Percentiles rank a stretch among this genome's conserved stretches.
phyloP scores from a whole-genome alignment of 2,329 filamentous ascomycete species.

The Paramyrothecium sp. region DNA sequence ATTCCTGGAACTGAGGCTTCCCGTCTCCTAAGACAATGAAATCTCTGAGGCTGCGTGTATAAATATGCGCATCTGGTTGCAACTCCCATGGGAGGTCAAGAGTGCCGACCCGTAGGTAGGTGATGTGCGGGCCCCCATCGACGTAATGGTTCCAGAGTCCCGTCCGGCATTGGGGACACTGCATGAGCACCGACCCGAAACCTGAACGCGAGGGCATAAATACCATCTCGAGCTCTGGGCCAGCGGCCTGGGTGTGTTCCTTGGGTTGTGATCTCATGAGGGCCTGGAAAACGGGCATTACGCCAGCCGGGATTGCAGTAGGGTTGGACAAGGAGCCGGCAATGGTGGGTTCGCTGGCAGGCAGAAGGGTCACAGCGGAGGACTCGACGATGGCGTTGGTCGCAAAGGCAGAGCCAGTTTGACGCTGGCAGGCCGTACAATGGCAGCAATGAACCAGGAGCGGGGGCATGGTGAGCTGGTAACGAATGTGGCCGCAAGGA shows the following conservation, averaged over 20 bases:
- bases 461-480: conserved; percentile 58
- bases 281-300: conserved; percentile 16
- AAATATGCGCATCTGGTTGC: conserved; percentile 46
- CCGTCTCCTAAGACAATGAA: conserved; percentile 35
- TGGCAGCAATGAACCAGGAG: conserved; percentile 45
- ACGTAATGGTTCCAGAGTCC: conserved; percentile 41
- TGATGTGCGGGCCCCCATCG: conserved; percentile 24
- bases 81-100: conserved; percentile 36
- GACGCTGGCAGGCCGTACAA: conserved; percentile 44
- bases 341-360: conserved; percentile 18
- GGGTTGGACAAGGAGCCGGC: conserved; percentile 12
- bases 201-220: conserved; percentile 38
- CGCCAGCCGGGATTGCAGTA: conserved; percentile 6
- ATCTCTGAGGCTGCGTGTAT: conserved; percentile 31
- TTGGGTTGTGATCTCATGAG: conserved; percentile 14
- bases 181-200: conserved; percentile 35
- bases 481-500: conserved; percentile 68
- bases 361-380: conserved; percentile 28
- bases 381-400: conserved; percentile 42
- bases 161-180: conserved; percentile 40
- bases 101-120: conserved; percentile 42
- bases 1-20: conserved; percentile 33
- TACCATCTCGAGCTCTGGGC: conserved; percentile 15
- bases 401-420: conserved; percentile 37
- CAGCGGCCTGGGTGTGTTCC: not conserved